Conservation (phyloP, 495 filamentous ascomycete genomes). For the Venustampulla echinocandica region DNA sequence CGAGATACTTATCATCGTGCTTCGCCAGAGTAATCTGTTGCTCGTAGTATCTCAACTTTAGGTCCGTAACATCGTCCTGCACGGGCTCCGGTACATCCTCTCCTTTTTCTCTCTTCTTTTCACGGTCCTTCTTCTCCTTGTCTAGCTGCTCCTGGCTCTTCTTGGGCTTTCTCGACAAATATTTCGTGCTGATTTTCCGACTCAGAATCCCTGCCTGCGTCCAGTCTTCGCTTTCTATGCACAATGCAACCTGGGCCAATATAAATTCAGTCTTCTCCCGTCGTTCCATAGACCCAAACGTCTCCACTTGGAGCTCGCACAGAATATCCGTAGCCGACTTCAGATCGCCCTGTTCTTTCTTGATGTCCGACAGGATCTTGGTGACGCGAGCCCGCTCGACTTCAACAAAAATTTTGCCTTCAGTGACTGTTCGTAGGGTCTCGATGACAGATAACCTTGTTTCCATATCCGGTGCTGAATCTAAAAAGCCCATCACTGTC, state of each 20-base stretch:
- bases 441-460: constrained; percentile 90
- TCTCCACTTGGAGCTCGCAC: constrained; percentile 97
- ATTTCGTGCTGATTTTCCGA: constrained; percentile 92
- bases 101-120: constrained; percentile 67
- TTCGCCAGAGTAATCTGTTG: constrained; percentile 92
- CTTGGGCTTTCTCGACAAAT: constrained; percentile 81
- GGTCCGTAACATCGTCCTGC: constrained; percentile 87
- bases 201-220: constrained; percentile 89
- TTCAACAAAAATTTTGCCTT: constrained; percentile 99
- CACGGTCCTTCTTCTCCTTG: constrained; percentile 76
- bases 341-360: constrained; percentile 86
- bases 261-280: constrained; percentile 99
- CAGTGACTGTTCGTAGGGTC: constrained; percentile 89
- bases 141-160: constrained; percentile 79
- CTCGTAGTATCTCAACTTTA: constrained; percentile 93
- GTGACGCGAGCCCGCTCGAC: constrained; percentile 95
- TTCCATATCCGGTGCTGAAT: constrained; percentile 66
- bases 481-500: constrained; percentile 84
- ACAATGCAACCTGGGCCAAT: constrained; percentile 85
- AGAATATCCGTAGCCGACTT: constrained; percentile 84
- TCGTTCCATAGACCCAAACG: constrained; percentile 94
- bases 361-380: constrained; percentile 90
- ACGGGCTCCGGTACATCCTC: constrained; percentile 69
- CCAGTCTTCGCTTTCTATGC: constrained; percentile 94
- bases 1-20: constrained; percentile 94